A percentile compares a stretch with the other conserved stretches of the same genome.
Evolutionary conservation across 129 eudicot genomes (phyloP).

Genomic region (Logfia minima): DNA sequence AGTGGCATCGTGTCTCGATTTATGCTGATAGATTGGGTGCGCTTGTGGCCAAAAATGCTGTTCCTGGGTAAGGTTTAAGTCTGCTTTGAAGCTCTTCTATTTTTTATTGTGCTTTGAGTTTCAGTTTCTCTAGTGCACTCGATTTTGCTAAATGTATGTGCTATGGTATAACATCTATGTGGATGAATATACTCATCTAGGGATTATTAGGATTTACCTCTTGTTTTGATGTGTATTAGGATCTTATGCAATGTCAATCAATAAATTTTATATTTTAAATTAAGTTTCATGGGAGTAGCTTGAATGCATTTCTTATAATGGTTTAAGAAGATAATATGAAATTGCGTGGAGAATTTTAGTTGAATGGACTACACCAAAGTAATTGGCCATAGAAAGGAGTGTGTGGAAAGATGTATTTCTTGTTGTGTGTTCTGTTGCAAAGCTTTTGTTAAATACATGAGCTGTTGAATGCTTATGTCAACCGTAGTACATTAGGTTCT

Average conservation of each 20-base stretch:
- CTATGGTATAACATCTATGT: background rate
- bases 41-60: constrained; percentile 59
- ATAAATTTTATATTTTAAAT: background rate
- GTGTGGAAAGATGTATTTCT: background rate
- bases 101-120: background rate
- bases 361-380: background rate
- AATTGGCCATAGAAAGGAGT: background rate
- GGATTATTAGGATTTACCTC: background rate
- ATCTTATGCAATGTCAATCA: background rate
- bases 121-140: background rate
- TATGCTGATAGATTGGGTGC: constrained; percentile 76
- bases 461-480: background rate
- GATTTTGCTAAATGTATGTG: background rate
- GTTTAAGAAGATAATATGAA: background rate
- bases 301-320: background rate
- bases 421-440: background rate
- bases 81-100: background rate
- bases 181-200: background rate
- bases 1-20: constrained; percentile 94
- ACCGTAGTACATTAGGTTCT: background rate
- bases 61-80: constrained; percentile 60
- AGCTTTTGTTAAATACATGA: background rate
- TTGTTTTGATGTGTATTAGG: background rate
- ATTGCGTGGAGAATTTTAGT: background rate
- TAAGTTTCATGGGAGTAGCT: background rate